Base-by-base conservation (phyloP, 495 filamentous ascomycete genomes). In the Penicillium psychrofluorescens region DNA sequence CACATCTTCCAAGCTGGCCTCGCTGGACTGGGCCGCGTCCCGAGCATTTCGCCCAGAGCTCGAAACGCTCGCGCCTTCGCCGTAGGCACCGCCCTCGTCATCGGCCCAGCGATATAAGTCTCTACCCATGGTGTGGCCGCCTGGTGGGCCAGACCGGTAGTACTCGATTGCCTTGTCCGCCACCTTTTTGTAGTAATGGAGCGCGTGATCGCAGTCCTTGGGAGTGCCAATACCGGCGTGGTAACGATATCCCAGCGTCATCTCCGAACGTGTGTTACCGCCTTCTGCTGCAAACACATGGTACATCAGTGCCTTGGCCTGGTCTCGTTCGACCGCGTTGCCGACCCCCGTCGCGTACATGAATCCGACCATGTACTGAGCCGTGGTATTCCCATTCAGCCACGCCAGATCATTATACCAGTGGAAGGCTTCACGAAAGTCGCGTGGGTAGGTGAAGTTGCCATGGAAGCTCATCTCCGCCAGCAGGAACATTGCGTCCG, bases 401-500 rank as follows among this genome's bases (percentile, higher is more conserved):
- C 75, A 75, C 1, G 94, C 88, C 7, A 97, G 75, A 40, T 81
- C 71, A 44, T 85, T 74, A 55, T 96, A 99, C 64, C 85, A 77
- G 40, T 76, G 65, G 59, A 96, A 95, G 1, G 94, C 88, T 40
- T 82, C 76, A 38, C 71, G 72, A 63, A 95, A 90, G 59, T 95
- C 81, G 43, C 82, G 76, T 3, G 92, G 90, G 61, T 96, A 77
- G 6, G 88, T 82, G 64, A 79, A 97, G 63, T 96, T 95, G 62
- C 92, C 94, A 59, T 92, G 88, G 63, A 96, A 95, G 62, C 90
- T 95, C 81, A 97, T 85, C 64, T 97, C 87, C 29, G 87, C 94
- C 12, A 99, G 71, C 12, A 95, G 70, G 59, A 84, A 95, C 38
- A 96, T 82, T 16, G 94, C 94, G 63, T 97, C 92, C 2, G 87